Percentiles rank a stretch among this genome's conserved stretches.
phyloP scores from a whole-genome alignment of 352 stramenopile genomes.

The Poterioochromonas sp. region DNA sequence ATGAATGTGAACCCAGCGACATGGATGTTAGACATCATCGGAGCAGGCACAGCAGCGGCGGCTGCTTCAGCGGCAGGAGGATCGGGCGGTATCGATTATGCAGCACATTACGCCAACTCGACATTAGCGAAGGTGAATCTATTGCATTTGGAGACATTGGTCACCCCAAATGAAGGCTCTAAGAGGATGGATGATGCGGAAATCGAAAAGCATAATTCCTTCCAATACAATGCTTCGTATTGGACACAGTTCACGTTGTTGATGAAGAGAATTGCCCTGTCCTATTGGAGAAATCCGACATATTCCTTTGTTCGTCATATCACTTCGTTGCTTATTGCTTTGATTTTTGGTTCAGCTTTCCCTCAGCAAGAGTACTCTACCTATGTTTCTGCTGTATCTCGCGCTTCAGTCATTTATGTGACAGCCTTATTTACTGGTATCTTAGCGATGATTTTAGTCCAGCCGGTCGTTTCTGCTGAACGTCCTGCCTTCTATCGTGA shows the following conservation, averaged over 20 bases:
- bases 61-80: too few relatives aligned
- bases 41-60: slow-evolving; percentile 43
- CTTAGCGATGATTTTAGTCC: slow-evolving; percentile 57
- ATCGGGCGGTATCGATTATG: slow-evolving; percentile 2
- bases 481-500: slow-evolving; percentile 79
- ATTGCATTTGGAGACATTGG: not conserved
- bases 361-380: slow-evolving; percentile 35
- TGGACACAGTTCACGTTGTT: slow-evolving; percentile 6
- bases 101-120: slow-evolving; percentile 1
- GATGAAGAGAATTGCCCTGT: slow-evolving; percentile 45
- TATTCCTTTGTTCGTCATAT: slow-evolving; percentile 71
- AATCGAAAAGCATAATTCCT: slow-evolving; percentile 83
- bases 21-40: slow-evolving; percentile 39
- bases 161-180: not conserved
- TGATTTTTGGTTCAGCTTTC: slow-evolving; percentile 68
- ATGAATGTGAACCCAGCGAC: slow-evolving; percentile 67
- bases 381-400: not conserved
- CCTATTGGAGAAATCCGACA: slow-evolving; percentile 68
- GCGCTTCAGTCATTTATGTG: slow-evolving; percentile 66
- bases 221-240: slow-evolving; percentile 44
- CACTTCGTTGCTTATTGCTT: slow-evolving; percentile 60
- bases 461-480: slow-evolving; percentile 64
- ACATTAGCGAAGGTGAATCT: not conserved
- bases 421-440: slow-evolving; percentile 66
- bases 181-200: slow-evolving; percentile 58